phyloP scores from a whole-genome alignment of 495 filamentous ascomycete species.

The Penicillium ochrochloron region DNA sequence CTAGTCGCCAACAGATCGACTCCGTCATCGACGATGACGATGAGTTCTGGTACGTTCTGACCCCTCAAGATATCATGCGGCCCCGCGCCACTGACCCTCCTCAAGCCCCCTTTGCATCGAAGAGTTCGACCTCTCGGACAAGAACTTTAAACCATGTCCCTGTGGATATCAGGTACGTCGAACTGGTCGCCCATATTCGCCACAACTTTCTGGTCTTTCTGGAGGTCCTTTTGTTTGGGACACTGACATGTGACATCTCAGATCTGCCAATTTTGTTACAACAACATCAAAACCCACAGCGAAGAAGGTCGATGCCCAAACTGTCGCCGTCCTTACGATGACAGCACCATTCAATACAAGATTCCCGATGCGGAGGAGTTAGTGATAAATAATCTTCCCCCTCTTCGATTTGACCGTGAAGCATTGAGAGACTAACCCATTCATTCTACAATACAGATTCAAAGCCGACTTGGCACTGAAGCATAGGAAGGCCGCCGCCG shows the following conservation, averaged over 20 bases:
- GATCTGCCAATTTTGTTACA: conserved; percentile 99
- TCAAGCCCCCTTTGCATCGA: conserved; percentile 94
- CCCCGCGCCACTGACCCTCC: conserved; percentile 21
- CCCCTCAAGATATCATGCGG: conserved; percentile 1
- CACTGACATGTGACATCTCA: conserved; percentile 39
- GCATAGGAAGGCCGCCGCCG: conserved; percentile 87
- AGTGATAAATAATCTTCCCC: conserved; percentile 30
- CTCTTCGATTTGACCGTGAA: not conserved
- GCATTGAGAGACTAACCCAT: conserved; percentile 10
- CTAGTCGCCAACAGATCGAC: conserved; percentile 74
- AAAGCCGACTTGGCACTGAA: conserved; percentile 88
- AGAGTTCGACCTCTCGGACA: conserved; percentile 96
- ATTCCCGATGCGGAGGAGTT: conserved; percentile 91
- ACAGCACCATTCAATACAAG: conserved; percentile 95
- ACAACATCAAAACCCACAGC: conserved; percentile 91
- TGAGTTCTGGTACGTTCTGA: conserved; percentile 74
- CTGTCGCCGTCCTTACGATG: conserved; percentile 92
- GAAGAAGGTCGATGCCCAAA: conserved; percentile 96
- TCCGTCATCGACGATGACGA: conserved; percentile 98
- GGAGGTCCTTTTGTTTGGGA: not conserved
- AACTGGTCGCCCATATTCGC: not conserved
- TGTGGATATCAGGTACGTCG: conserved; percentile 91
- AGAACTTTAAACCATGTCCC: conserved; percentile 95
- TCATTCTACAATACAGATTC: conserved; percentile 51
- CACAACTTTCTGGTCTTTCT: not conserved